A percentile compares a stretch with the other conserved stretches of the same genome.
phyloP scores from a whole-genome alignment of 352 stramenopile genomes.

The Phytophthora parvispora region DNA sequence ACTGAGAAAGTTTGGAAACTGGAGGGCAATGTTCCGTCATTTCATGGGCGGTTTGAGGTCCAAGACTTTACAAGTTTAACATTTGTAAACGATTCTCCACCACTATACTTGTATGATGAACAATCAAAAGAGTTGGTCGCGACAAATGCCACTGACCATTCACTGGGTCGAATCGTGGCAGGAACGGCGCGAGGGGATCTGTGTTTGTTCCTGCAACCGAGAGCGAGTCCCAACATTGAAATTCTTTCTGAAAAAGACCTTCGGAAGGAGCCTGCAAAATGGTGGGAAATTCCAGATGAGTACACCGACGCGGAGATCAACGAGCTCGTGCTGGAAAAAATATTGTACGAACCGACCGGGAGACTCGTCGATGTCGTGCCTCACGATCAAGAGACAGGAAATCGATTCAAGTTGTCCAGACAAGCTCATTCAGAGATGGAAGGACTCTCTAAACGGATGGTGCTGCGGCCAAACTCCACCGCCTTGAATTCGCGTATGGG shows the following conservation, averaged over 20 bases:
- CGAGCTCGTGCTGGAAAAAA: slow-evolving; percentile 67
- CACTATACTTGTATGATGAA: slow-evolving; percentile 69
- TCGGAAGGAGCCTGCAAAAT: slow-evolving; percentile 65
- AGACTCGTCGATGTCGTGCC: slow-evolving; percentile 72
- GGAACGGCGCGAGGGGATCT: slow-evolving; percentile 74
- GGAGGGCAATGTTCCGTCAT: slow-evolving; percentile 77
- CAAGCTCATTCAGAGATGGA: slow-evolving; percentile 69
- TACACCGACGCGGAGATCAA: slow-evolving; percentile 74
- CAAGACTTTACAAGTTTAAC: slow-evolving; percentile 78
- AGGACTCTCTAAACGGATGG: slow-evolving; percentile 55
- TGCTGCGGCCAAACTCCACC: slow-evolving; percentile 57
- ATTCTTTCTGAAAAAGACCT: slow-evolving; percentile 35
- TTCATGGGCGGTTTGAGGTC: slow-evolving; percentile 71
- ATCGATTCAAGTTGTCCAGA: slow-evolving; percentile 71
- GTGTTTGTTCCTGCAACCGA: slow-evolving; percentile 76
- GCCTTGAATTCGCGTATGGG: slow-evolving; percentile 47
- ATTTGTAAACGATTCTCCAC: slow-evolving; percentile 78
- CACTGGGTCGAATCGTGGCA: slow-evolving; percentile 66
- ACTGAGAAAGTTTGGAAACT: slow-evolving; percentile 80
- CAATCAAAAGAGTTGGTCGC: slow-evolving; percentile 51
- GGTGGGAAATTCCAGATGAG: slow-evolving; percentile 81
- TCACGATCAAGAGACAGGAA: slow-evolving; percentile 71
- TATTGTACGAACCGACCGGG: slow-evolving; percentile 65
- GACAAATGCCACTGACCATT: slow-evolving; percentile 59
- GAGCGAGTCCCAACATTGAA: slow-evolving; percentile 45